Evolutionary conservation across 2,329 filamentous ascomycete genomes (phyloP).

Genomic region (Fusarium circinatum): DNA sequence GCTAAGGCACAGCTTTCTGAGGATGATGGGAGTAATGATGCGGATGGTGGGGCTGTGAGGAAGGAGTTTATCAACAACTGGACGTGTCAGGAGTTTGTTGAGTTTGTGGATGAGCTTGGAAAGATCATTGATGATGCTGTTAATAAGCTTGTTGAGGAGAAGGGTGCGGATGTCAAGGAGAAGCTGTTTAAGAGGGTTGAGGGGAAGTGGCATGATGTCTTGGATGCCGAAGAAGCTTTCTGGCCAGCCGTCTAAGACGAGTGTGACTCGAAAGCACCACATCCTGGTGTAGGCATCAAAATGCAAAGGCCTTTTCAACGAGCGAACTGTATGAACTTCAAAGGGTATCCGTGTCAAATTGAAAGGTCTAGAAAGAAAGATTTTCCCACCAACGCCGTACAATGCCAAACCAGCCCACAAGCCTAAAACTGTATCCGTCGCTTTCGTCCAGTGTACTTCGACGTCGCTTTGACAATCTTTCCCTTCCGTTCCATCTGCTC

Average conservation of each 20-base stretch:
- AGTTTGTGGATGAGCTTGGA: conserved; percentile 67
- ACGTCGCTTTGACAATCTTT: conserved; percentile 90
- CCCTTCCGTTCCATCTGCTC: conserved; percentile 95
- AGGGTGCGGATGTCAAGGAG: conserved; percentile 45
- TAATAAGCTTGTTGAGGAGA: conserved; percentile 49
- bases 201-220: conserved; percentile 59
- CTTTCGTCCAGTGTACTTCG: conserved; percentile 94
- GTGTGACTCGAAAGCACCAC: accelerated
- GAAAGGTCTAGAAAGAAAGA: conserved; percentile 33
- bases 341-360: conserved; percentile 40
- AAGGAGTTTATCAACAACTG: conserved; percentile 75
- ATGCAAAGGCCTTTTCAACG: neutral
- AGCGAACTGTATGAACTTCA: neutral
- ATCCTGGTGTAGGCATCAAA: too few relatives aligned
- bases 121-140: conserved; percentile 66
- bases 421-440: conserved; percentile 78
- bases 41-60: conserved; percentile 72
- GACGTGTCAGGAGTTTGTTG: conserved; percentile 69
- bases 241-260: conserved; percentile 57
- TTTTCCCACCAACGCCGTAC: conserved; percentile 45
- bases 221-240: conserved; percentile 68
- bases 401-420: conserved; percentile 35
- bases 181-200: conserved; percentile 53
- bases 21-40: conserved; percentile 53
- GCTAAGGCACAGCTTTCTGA: conserved; percentile 53